These are phyloP conservation scores for Anthracocystis panici-leucophaei DNA, from an alignment of 1,284 basidiomycete species.

Conservation along the genomic window DNA sequence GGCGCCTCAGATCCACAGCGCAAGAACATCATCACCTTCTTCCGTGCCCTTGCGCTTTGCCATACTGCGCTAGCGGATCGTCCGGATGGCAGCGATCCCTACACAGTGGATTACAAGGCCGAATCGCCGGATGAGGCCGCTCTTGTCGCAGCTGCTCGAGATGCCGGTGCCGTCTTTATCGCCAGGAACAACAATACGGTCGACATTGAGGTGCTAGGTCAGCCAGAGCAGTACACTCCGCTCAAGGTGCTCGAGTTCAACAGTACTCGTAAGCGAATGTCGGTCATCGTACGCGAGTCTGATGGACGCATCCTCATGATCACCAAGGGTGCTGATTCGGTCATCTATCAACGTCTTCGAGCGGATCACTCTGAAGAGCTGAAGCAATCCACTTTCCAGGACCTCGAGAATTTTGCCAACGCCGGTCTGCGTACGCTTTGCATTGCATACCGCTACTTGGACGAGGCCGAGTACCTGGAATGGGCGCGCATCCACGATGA, in stretches of 20 bases:
- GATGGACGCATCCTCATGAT: constrained; percentile 85
- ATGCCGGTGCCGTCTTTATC: constrained; percentile 92
- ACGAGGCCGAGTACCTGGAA: constrained; percentile 83
- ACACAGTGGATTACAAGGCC: constrained; percentile 88
- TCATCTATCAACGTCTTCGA: constrained; percentile 87
- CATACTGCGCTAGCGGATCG: constrained; percentile 83
- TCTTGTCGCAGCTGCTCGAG: constrained; percentile 88
- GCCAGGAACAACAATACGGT: constrained; percentile 79
- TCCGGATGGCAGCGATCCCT: constrained; percentile 74
- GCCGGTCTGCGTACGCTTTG: constrained; percentile 90
- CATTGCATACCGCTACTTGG: constrained; percentile 83
- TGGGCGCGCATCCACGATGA: constrained; percentile 88
- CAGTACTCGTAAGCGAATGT: constrained; percentile 93
- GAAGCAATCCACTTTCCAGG: constrained; percentile 82
- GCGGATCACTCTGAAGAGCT: constrained; percentile 79
- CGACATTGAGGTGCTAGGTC: constrained; percentile 92
- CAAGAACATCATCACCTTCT: constrained; percentile 82
- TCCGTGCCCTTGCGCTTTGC: constrained; percentile 86
- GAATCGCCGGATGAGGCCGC: constrained; percentile 96
- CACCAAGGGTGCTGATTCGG: constrained; percentile 96
- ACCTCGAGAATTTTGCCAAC: constrained; percentile 94
- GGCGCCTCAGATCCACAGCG: constrained; percentile 75
- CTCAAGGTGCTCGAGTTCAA: constrained; percentile 92
- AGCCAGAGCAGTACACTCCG: constrained; percentile 82
- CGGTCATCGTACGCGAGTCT: constrained; percentile 84